Percentiles rank a stretch among this genome's conserved stretches.
Evolutionary conservation across 2,329 filamentous ascomycete genomes (phyloP).

Genomic region (Xylaria hypoxylon): DNA sequence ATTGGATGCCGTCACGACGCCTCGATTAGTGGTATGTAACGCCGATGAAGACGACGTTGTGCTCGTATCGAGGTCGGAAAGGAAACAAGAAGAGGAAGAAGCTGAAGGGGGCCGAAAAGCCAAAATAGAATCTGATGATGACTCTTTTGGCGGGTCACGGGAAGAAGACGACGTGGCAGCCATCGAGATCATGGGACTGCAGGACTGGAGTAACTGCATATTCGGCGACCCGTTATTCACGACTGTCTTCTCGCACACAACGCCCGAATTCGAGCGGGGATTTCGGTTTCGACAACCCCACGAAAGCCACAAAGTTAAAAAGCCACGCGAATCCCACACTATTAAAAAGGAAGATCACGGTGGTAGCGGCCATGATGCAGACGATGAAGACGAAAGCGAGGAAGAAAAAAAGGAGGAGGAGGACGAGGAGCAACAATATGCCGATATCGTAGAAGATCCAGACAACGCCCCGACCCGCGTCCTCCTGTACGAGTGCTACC

Average conservation of each 20-base stretch:
- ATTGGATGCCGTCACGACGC: slow-evolving; percentile 64
- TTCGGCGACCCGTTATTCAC: slow-evolving; percentile 71
- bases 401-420: not conserved
- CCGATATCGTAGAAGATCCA: slow-evolving; percentile 56
- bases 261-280: slow-evolving; percentile 60
- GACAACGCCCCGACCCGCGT: slow-evolving; percentile 60
- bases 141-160: not conserved
- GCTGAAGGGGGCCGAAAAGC: slow-evolving; percentile 7
- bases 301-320: not conserved
- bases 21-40: slow-evolving; percentile 67
- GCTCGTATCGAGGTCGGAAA: slow-evolving; percentile 53
- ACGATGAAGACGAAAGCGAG: not conserved
- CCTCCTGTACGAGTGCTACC: slow-evolving; percentile 69
- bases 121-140: slow-evolving; percentile 22
- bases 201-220: slow-evolving; percentile 68
- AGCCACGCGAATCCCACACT: not conserved
- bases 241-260: slow-evolving; percentile 60
- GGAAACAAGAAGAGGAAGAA: slow-evolving; percentile 32
- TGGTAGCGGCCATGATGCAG: not conserved
- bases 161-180: slow-evolving; percentile 24
- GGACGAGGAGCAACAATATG: slow-evolving; percentile 8
- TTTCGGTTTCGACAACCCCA: slow-evolving; percentile 56
- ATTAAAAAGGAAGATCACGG: slow-evolving; percentile 34
- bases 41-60: slow-evolving; percentile 63
- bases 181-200: slow-evolving; percentile 62